Percentiles rank a stretch among this genome's conserved stretches.
These are phyloP conservation scores for Cladosporium oxysporum DNA, from an alignment of 2,329 filamentous ascomycete genomes.

Conservation along the genomic window DNA sequence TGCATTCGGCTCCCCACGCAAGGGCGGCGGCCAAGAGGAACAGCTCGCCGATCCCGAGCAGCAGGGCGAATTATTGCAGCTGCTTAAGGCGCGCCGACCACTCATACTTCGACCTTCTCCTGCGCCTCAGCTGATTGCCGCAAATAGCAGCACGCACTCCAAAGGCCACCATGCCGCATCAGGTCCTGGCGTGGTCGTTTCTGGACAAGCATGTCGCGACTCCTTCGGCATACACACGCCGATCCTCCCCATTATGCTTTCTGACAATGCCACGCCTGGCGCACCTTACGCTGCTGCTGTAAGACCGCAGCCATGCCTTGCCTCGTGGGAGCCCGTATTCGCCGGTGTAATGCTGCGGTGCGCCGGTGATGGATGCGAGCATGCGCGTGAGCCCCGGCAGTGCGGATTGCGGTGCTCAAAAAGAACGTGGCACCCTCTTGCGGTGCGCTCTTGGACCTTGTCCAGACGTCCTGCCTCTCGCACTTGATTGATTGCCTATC, in stretches of 20 bases:
- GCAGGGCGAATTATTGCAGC: not conserved
- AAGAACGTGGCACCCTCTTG: slow-evolving; percentile 18
- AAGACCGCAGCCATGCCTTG: slow-evolving; percentile 20
- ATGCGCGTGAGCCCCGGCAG: slow-evolving; percentile 8
- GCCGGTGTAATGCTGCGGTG: slow-evolving; percentile 10
- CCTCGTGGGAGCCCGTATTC: slow-evolving; percentile 18
- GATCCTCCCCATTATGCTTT: slow-evolving; percentile 17
- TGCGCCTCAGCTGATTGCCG: slow-evolving; percentile 20
- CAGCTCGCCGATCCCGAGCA: slow-evolving; percentile 4
- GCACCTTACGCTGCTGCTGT: slow-evolving; percentile 12
- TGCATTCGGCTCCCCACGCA: slow-evolving; percentile 7
- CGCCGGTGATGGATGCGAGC: slow-evolving; percentile 5
- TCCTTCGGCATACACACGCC: slow-evolving; percentile 1
- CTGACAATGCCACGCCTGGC: slow-evolving; percentile 19
- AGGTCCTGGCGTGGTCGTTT: slow-evolving; percentile 4
- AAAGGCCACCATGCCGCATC: slow-evolving; percentile 8
- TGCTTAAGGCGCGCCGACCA: slow-evolving; percentile 7
- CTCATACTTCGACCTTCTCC: slow-evolving; percentile 6
- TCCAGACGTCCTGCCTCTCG: not conserved
- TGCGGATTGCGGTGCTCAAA: slow-evolving; percentile 17
- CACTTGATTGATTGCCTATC: slow-evolving; percentile 1
- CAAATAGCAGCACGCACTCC: slow-evolving; percentile 14
- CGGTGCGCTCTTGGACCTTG: slow-evolving; percentile 1
- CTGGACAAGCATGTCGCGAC: slow-evolving; percentile 15
- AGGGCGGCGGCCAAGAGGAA: not conserved